These are phyloP conservation scores for Echium plantagineum DNA, from an alignment of 257 asterid species.

Conservation along the genomic window DNA sequence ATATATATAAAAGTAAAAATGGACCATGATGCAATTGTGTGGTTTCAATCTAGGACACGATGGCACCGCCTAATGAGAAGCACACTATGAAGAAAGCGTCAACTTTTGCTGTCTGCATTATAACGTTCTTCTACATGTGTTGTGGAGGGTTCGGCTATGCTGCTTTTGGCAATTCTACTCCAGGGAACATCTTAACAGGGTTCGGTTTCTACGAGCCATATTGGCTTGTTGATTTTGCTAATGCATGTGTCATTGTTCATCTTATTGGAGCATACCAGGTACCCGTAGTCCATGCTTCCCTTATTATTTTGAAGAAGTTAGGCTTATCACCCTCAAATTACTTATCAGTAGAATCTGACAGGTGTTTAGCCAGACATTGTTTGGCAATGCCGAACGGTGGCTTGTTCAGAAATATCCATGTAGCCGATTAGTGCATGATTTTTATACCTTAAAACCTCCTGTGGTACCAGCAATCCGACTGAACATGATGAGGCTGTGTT, in stretches of 20 bases:
- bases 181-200: slow-evolving; percentile 80
- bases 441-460: slow-evolving; percentile 24
- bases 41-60: slow-evolving; percentile 41
- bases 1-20: background rate
- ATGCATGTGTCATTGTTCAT: slow-evolving; percentile 71
- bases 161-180: slow-evolving; percentile 76
- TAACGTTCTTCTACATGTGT: slow-evolving; percentile 60
- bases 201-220: slow-evolving; percentile 73
- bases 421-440: slow-evolving; percentile 19
- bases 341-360: slow-evolving; percentile 7
- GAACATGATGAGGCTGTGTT: slow-evolving; percentile 37
- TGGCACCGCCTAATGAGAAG: slow-evolving; percentile 57
- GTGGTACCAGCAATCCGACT: slow-evolving; percentile 21
- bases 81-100: slow-evolving; percentile 70
- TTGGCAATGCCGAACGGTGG: slow-evolving; percentile 44
- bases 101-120: slow-evolving; percentile 28
- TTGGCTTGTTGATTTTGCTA: slow-evolving; percentile 82
- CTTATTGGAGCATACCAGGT: slow-evolving; percentile 59
- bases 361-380: slow-evolving; percentile 71
- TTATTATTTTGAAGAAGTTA: background rate
- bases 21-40: background rate
- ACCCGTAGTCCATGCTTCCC: background rate
- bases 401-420: slow-evolving; percentile 30
- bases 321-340: background rate
- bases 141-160: slow-evolving; percentile 95